Evolutionary conservation across 2,329 filamentous ascomycete genomes (phyloP), one percentile per base, ranked within the genome.

Genomic region (Trichoderma aggressivum): DNA sequence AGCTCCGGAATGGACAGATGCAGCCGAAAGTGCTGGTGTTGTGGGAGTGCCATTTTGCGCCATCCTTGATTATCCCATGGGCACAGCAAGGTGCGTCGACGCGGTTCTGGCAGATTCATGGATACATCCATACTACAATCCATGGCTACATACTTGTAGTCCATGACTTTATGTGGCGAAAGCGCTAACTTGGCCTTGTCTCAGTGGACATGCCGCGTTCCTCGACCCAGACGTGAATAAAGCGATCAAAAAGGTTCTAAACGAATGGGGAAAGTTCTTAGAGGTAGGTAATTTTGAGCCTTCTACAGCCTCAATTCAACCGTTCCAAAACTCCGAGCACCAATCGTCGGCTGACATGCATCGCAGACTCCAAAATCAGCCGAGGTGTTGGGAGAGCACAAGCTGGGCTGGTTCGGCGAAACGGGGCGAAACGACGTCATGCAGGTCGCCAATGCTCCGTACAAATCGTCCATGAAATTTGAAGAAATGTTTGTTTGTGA

Each of bases 401-500:
- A 75, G 0, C 74, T 81, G 8, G 87, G 87, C 24, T 90, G 88
- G 88, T 89, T 90, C 59, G 87, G 87, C 3, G 74, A 84, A 18
- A 84, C 84, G 0, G 86, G 81, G 1, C 75, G 80, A 5, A 77
- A 75, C 1, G 86, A 88, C 70, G 76, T 89, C 3, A 84, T 86
- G 80, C 78, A 83, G 47, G 85, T 87, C 0, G 85, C 86, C 76
- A 87, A 88, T 72, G 80, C 79, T 6, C 83, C 85, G 0, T 75
- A 78, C 21, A 75, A 80, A 65, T 81, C 84, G 0, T 70, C 74
- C 21, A 77, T 84, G 75, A 83, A 79, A 61, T 90, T 91, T 72
- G 84, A 90, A 70, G 84, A 91, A 21, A 83, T 91, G 76, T 92
- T 87, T 78, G 74, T 85, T 21, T 92, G 90, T 76, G 86, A 91